Conservation (phyloP, 164 flowering plant genomes). For the Aristolochia fimbriata region DNA sequence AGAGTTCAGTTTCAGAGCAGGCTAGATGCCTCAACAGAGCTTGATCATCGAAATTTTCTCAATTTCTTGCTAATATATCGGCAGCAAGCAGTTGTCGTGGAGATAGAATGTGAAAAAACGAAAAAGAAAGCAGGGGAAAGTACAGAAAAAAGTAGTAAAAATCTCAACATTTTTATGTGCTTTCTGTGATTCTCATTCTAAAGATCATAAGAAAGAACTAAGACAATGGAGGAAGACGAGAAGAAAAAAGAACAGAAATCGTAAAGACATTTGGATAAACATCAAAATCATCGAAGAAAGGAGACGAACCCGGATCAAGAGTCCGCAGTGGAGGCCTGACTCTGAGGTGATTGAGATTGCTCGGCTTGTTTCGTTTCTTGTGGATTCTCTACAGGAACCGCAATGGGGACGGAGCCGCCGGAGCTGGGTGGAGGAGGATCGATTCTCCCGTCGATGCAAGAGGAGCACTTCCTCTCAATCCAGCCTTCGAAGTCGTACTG, state of each 20-base stretch:
- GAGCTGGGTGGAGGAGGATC: constrained; percentile 12
- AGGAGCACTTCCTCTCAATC: constrained; percentile 59
- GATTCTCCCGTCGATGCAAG: constrained; percentile 58
- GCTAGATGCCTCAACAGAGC: too few relatives aligned
- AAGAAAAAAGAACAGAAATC: not conserved
- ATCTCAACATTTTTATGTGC: not conserved
- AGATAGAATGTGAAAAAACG: too few relatives aligned
- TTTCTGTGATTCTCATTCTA: not conserved
- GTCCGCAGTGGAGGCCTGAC: constrained; percentile 6
- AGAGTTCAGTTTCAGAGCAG: too few relatives aligned
- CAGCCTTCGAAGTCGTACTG: constrained; percentile 57
- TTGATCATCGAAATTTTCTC: too few relatives aligned
- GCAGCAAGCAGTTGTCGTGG: too few relatives aligned
- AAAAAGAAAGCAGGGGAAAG: too few relatives aligned
- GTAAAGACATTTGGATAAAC: constrained; percentile 6
- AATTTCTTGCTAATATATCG: too few relatives aligned
- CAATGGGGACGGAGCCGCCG: constrained; percentile 13
- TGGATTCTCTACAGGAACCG: constrained; percentile 15
- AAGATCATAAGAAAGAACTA: constrained; percentile 1
- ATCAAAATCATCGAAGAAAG: not conserved
- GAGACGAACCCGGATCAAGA: constrained; percentile 8
- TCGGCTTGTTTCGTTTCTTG: constrained; percentile 18
- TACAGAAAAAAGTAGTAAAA: too few relatives aligned
- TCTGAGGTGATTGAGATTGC: constrained; percentile 9
- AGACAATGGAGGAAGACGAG: not conserved